These are phyloP conservation scores for Teunomyces tritomae DNA, from an alignment of 805 yeast species.

Conservation along the genomic window DNA sequence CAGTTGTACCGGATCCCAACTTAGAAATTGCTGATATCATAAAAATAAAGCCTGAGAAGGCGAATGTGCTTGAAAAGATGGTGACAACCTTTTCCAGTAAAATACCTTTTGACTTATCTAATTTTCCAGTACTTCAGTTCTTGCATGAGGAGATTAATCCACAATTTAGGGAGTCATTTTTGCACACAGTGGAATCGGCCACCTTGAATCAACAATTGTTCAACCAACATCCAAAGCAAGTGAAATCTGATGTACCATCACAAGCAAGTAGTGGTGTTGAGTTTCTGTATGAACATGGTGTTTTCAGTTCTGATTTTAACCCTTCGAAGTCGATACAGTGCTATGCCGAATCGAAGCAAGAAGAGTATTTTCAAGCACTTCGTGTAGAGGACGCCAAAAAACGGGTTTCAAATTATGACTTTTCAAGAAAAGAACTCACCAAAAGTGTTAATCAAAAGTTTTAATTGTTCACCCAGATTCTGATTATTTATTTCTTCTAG, in stretches of 20 bases:
- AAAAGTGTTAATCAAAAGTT: neutral
- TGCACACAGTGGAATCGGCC: neutral
- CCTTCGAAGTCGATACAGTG: conserved; percentile 13
- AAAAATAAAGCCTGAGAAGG: conserved; percentile 14
- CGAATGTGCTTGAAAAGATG: conserved; percentile 17
- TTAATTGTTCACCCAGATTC: neutral
- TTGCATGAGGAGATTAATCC: conserved; percentile 7
- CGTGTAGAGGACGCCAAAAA: neutral
- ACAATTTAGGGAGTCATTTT: neutral
- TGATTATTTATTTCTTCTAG: neutral
- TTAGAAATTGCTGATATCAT: conserved; percentile 14
- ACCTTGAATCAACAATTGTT: neutral
- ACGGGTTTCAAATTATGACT: neutral
- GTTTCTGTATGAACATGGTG: conserved; percentile 17
- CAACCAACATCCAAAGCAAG: neutral
- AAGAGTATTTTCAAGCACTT: conserved; percentile 9
- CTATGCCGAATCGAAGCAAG: conserved; percentile 7
- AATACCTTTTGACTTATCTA: conserved; percentile 11
- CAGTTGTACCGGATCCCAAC: conserved; percentile 9
- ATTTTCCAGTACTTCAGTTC: conserved; percentile 18
- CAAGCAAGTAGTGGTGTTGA: conserved; percentile 15
- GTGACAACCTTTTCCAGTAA: conserved; percentile 12
- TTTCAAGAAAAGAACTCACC: conserved; percentile 3
- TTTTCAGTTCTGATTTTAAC: conserved; percentile 28
- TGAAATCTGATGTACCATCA: conserved; percentile 11